Base-by-base conservation (phyloP, 1,284 basidiomycete species). In the Ceratobasidium sp. region DNA sequence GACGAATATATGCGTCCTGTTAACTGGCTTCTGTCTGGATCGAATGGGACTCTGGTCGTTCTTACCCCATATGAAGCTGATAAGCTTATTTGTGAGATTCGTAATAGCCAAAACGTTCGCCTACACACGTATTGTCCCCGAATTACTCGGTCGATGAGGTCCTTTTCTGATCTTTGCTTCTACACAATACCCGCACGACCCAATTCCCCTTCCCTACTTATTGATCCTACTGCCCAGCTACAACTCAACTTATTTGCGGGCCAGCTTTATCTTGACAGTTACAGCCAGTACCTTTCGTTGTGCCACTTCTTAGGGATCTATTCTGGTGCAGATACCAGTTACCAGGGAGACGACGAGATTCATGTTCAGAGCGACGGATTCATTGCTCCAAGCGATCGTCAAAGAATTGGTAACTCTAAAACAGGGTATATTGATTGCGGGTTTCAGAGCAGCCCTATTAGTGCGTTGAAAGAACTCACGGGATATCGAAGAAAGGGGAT, bases 61-160 rank as follows among this genome's bases (percentile, higher is more conserved):
- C 68, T 89, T 68, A 90, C 89, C 78, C 88, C 89, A 0, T 85
- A 82, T 71, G 89, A 90, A 77, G 87, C 81, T 56, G 85, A 89
- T 63, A 73, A 77, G 56, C 82, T 90, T 33, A 81, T 90, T 2
- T 84, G 85, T 0, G 28, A 78, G 0, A 79, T 79, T 33, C 78
- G 72, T 12, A n/a, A 13, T 5, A 77, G 72, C 44, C 42, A 77
- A 51, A 18, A 40, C 7, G 58, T 71, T 2, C 61, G 26, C 33
- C 64, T 79, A 20, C 77, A 78, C 49, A 53, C 70, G 7, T 78
- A 78, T 33, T n/a, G 55, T 7, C 77, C 77, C 6, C 61, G 63
- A 42, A 28, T 69, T 3, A 77, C 49, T 44, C 73, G 78, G 56
- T 39, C 46, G 5, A 77, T 77, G 75, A 26, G 1, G 7, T 67